Conservation (phyloP, 352 stramenopile genomes). For the Pythium monospermum region DNA sequence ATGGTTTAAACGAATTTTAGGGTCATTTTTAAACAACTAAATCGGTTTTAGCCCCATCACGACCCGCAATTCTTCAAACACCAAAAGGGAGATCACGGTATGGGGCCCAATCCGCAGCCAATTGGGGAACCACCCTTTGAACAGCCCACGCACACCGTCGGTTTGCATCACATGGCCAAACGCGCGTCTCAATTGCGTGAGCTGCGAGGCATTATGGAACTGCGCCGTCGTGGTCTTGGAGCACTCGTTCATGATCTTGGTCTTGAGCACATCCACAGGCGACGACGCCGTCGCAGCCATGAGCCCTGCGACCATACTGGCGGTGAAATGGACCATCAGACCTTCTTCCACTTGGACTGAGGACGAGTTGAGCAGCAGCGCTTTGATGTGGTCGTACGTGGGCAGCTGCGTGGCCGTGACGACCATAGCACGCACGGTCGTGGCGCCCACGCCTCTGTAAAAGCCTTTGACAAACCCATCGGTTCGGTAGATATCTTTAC, state of each 20-base stretch:
- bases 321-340: constrained; percentile 55
- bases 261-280: constrained; percentile 82
- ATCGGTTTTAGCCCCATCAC: constrained; percentile 49
- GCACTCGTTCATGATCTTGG: constrained; percentile 77
- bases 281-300: constrained; percentile 62
- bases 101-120: constrained; percentile 69
- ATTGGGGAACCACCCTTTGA: constrained; percentile 76
- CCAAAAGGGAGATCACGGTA: constrained; percentile 76
- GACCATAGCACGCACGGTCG: constrained; percentile 63
- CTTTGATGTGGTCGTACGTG: constrained; percentile 81
- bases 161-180: constrained; percentile 48
- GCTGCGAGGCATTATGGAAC: constrained; percentile 25
- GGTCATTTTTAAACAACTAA: constrained; percentile 17
- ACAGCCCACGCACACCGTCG: constrained; percentile 61
- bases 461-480: constrained; percentile 62
- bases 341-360: constrained; percentile 42
- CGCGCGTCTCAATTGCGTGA: constrained; percentile 41
- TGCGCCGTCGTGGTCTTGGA: constrained; percentile 34
- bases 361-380: constrained; percentile 44
- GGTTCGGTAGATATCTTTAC: constrained; percentile 50
- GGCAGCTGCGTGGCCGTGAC: constrained; percentile 71
- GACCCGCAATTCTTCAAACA: constrained; percentile 61
- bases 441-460: constrained; percentile 65
- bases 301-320: constrained; percentile 70
- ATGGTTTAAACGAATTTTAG: background rate